These are phyloP conservation scores for Geotrichum armillariae DNA, from an alignment of 1,139 yeast species.

Conservation along the genomic window DNA sequence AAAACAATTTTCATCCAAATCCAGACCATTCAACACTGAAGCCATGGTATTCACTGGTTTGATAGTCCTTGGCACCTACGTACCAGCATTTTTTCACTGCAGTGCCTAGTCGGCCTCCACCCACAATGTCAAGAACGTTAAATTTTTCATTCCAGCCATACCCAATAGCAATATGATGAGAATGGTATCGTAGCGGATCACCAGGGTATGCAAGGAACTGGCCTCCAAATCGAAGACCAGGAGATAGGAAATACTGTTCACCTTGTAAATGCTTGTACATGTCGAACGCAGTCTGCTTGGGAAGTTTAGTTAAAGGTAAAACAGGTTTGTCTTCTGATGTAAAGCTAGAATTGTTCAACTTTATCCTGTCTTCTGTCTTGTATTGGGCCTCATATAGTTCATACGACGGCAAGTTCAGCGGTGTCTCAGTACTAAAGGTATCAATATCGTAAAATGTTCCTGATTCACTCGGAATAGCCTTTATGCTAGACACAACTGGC, in stretches of 20 bases:
- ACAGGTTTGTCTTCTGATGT: not conserved
- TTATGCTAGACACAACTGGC: conserved; percentile 15
- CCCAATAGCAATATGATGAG: conserved; percentile 74
- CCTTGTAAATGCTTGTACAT: conserved; percentile 48
- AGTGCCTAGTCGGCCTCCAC: conserved; percentile 89
- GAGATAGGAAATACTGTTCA: conserved; percentile 57
- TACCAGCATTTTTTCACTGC: conserved; percentile 89
- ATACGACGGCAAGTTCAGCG: conserved; percentile 18
- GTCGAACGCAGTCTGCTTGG: conserved; percentile 27
- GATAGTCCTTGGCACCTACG: conserved; percentile 46
- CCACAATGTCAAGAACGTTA: conserved; percentile 57
- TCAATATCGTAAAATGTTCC: conserved; percentile 26
- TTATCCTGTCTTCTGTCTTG: conserved; percentile 2
- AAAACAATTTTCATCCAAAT: too few species aligned
- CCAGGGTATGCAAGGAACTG: conserved; percentile 90
- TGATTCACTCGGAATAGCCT: conserved; percentile 21
- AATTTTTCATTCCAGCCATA: conserved; percentile 53
- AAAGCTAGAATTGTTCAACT: conserved; percentile 1
- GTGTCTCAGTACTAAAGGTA: conserved; percentile 22
- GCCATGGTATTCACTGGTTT: conserved; percentile 30
- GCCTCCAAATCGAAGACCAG: conserved; percentile 92
- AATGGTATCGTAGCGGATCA: conserved; percentile 87
- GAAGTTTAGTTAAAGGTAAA: conserved; percentile 8
- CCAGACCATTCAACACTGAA: conserved; percentile 46
- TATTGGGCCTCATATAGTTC: conserved; percentile 16